Evolutionary conservation across 78 protist species (phyloP), one percentile per base, ranked within the genome.

Genomic region (Polysphondylium violaceum): DNA sequence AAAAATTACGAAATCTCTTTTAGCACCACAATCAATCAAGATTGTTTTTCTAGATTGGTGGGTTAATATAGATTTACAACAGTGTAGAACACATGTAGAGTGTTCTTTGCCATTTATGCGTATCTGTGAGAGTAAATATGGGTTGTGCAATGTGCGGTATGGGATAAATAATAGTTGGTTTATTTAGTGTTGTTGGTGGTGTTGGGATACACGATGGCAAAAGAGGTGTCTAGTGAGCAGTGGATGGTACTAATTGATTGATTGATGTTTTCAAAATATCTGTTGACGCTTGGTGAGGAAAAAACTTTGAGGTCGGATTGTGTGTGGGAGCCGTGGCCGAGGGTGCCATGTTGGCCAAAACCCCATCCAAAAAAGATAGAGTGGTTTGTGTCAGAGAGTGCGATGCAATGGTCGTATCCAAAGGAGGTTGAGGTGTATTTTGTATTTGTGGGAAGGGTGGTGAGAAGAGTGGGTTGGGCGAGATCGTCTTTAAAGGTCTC

Each of bases 291-390:
- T 25, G 89, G 89, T 6, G 41, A 68, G 36, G 74, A 23, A 53
- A 27, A 81, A n/a, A 81, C 89, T 64, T 51, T 51, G 12, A 81
- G 63, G 25, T 64, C 14, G 31, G 41, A 11, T 16, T 36, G 19
- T 78, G 69, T 47, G 63, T 56, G 33, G 6, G 47, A 16, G 25
- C 75, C 88, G 9, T 64, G 33, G 25, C 89, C 89, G 14, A 81
- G 64, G 19, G 76, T 21, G 38, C 89, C 89, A 55, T 81, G 89
- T 64, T 81, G 89, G 12, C 89, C 89, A 53, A 81, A 81, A 17
- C 89, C 89, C 89, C 89, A 81, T 1, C 77, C 76, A 40, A 25
- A 81, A 6, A 81, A 41, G 16, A 35, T 0, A 12, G 17, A 4
- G 12, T 19, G 17, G 3, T 36, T 9, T 3, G 51, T 23, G 1